phyloP scores from a whole-genome alignment of 2,329 filamentous ascomycete species.

The Curvularia lunata region DNA sequence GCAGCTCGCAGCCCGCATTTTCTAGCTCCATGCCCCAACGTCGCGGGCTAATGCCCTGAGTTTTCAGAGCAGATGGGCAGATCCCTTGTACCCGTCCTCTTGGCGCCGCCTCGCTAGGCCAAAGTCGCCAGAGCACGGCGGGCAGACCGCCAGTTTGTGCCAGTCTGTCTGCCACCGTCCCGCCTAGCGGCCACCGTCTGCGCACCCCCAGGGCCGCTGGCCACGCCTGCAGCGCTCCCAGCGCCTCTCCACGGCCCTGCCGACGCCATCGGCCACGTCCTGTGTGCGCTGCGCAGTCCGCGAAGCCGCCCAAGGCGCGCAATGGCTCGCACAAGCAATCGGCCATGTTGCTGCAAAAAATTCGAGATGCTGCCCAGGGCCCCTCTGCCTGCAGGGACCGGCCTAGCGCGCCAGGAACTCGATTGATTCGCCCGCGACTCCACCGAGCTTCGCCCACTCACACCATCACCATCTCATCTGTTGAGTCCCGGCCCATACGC shows the following conservation, averaged over 20 bases:
- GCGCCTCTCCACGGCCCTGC: not conserved
- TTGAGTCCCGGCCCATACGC: not conserved
- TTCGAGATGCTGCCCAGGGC: constrained; percentile 13
- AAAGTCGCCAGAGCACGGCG: constrained; percentile 16
- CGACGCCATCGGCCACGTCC: not conserved
- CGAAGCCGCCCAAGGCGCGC: constrained; percentile 5
- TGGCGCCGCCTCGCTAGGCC: constrained; percentile 26
- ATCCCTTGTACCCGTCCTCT: constrained; percentile 27
- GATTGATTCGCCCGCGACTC: constrained; percentile 21
- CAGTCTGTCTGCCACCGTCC: too few species aligned
- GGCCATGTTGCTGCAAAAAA: constrained; percentile 12
- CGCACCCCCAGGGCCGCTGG: not conserved
- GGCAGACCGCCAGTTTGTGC: constrained; percentile 42
- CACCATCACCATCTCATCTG: not conserved
- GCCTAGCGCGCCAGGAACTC: constrained; percentile 18
- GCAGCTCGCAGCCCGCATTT: constrained; percentile 11
- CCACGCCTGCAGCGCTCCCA: not conserved
- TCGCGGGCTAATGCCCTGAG: constrained; percentile 25
- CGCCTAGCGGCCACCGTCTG: constrained; percentile 12
- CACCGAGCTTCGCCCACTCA: constrained; percentile 8
- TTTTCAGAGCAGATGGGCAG: constrained; percentile 21
- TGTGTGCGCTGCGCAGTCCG: not conserved
- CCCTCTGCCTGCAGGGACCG: constrained; percentile 25
- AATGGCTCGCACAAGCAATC: constrained; percentile 13
- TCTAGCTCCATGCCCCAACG: constrained; percentile 15